Conservation (phyloP, 768 basidiomycete species). For the Neoboletus magnificus region DNA sequence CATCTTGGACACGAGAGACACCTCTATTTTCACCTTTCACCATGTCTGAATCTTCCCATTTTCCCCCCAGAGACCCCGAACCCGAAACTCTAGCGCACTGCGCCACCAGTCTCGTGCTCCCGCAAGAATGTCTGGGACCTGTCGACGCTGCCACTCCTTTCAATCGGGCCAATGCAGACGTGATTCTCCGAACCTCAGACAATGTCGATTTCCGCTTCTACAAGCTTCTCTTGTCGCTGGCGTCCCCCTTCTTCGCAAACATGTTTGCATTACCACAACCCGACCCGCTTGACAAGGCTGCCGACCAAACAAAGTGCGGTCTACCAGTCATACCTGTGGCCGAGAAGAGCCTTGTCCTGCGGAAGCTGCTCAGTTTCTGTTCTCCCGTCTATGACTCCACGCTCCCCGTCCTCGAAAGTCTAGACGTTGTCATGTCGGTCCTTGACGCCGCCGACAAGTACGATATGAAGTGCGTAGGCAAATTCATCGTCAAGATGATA, state of each 20-base stretch:
- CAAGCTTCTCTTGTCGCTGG: constrained; percentile 50
- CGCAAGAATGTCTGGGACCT: constrained; percentile 8
- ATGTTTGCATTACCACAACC: constrained; percentile 55
- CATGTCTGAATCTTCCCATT: constrained; percentile 16
- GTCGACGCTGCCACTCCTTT: constrained; percentile 41
- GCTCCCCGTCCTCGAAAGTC: constrained; percentile 32
- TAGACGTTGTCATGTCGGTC: constrained; percentile 41
- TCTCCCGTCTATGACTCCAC: constrained; percentile 43
- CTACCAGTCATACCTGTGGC: constrained; percentile 46
- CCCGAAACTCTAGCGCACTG: background rate
- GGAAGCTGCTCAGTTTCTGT: constrained; percentile 44
- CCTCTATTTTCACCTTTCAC: background rate
- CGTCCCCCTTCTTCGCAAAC: constrained; percentile 56
- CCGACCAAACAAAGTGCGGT: constrained; percentile 31
- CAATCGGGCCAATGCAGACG: constrained; percentile 46
- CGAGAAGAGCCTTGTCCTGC: constrained; percentile 42
- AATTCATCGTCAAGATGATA: constrained; percentile 32
- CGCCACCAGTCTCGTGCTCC: background rate
- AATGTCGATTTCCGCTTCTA: constrained; percentile 49
- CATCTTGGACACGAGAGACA: background rate
- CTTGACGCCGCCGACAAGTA: constrained; percentile 48
- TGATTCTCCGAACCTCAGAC: constrained; percentile 56
- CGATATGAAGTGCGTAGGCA: constrained; percentile 46
- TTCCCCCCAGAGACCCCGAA: constrained; percentile 6
- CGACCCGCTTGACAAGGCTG: constrained; percentile 21